These are phyloP conservation scores for Agastache rugosa DNA, from an alignment of 257 asterid species.

Conservation along the genomic window DNA sequence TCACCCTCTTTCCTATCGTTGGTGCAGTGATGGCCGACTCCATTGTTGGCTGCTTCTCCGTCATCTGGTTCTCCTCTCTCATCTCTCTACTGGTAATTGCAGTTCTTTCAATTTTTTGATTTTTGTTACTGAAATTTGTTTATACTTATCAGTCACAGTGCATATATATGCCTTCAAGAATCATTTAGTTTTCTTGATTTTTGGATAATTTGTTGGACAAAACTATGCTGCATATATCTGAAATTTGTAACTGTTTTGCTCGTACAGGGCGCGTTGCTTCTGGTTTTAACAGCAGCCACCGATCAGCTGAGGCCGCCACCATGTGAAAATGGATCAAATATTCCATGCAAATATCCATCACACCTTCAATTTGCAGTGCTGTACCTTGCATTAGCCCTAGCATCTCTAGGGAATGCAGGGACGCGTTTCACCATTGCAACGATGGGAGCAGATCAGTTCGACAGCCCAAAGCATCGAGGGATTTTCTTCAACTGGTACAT, in stretches of 20 bases:
- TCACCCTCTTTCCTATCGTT: slow-evolving; percentile 68
- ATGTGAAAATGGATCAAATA: slow-evolving; percentile 49
- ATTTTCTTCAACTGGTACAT: slow-evolving; percentile 71
- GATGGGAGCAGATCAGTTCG: slow-evolving; percentile 74
- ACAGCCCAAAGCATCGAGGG: slow-evolving; percentile 49
- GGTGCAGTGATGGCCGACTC: slow-evolving; percentile 85
- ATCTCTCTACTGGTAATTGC: slow-evolving; percentile 62
- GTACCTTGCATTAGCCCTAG: slow-evolving; percentile 58
- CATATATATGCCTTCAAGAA: neutral
- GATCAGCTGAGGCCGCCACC: slow-evolving; percentile 53
- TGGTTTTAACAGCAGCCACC: slow-evolving; percentile 56
- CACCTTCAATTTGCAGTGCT: slow-evolving; percentile 48
- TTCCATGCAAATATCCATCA: slow-evolving; percentile 55
- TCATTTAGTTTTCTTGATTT: neutral
- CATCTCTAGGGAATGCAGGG: slow-evolving; percentile 63
- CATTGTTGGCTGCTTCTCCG: slow-evolving; percentile 68
- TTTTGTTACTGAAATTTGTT: too few species aligned
- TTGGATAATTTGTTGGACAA: too few species aligned
- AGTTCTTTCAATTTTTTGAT: neutral
- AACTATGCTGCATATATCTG: too few species aligned
- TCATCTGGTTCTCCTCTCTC: slow-evolving; percentile 77
- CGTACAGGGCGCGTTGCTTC: slow-evolving; percentile 52
- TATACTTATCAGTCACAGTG: neutral
- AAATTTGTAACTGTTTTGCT: neutral
- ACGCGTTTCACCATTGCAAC: slow-evolving; percentile 69